These are phyloP conservation scores for Urochloa ruziziensis DNA, from an alignment of 176 grass and related monocot genomes.

Conservation along the genomic window DNA sequence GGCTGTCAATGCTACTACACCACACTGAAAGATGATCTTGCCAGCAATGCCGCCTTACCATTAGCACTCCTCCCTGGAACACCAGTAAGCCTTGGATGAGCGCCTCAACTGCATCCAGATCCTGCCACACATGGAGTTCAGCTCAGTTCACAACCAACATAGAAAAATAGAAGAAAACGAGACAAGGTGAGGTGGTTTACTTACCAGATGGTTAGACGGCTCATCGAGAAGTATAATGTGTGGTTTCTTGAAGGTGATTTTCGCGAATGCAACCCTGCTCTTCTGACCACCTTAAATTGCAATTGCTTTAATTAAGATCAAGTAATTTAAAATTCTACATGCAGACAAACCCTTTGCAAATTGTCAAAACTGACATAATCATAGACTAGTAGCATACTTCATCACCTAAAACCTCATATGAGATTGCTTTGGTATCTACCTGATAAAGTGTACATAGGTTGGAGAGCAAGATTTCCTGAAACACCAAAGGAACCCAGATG, in stretches of 20 bases:
- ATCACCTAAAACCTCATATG: not conserved
- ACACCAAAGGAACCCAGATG: conserved; percentile 95
- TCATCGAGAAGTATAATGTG: conserved; percentile 96
- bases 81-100: conserved; percentile 91
- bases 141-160: not conserved
- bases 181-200: not conserved
- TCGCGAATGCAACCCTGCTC: conserved; percentile 91
- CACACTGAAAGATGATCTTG: not conserved
- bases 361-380: not conserved
- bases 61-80: conserved; percentile 96
- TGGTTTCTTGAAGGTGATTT: conserved; percentile 98
- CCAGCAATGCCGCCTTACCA: conserved; percentile 52
- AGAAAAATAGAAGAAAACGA: not conserved
- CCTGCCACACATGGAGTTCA: conserved; percentile 43
- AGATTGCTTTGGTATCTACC: conserved; percentile 35
- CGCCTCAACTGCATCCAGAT: conserved; percentile 92
- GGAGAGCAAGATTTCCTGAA: conserved; percentile 88
- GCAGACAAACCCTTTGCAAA: not conserved
- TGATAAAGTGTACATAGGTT: conserved; percentile 93
- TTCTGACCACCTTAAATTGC: conserved; percentile 83
- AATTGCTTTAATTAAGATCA: conserved; percentile 2
- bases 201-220: conserved; percentile 98
- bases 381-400: not conserved
- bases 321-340: not conserved
- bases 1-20: not conserved